Percentiles rank a stretch among this genome's conserved stretches.
These are phyloP conservation scores for Kwoniella shandongensis DNA, from an alignment of 768 basidiomycete species.

Conservation along the genomic window DNA sequence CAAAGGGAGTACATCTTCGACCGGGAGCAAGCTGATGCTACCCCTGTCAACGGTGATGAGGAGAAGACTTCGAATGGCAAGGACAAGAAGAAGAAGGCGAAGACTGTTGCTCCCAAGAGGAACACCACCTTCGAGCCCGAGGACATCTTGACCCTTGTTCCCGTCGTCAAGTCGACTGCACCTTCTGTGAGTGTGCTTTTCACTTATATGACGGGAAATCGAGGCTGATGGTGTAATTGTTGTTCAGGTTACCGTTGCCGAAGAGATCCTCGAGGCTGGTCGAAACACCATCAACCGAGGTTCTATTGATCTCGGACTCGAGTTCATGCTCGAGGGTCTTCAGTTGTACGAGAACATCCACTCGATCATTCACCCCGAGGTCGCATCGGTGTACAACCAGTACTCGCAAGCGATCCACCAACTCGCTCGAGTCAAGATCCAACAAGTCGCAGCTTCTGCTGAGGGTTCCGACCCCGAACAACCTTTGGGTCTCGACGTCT, in stretches of 20 bases:
- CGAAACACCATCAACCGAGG: slow-evolving; percentile 52
- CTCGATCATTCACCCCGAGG: slow-evolving; percentile 56
- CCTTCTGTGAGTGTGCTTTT: slow-evolving; percentile 46
- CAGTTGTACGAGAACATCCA: slow-evolving; percentile 56
- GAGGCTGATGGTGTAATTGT: neutral
- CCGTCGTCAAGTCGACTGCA: slow-evolving; percentile 54
- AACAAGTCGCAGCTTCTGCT: slow-evolving; percentile 36
- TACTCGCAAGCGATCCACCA: slow-evolving; percentile 55
- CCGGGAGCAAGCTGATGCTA: slow-evolving; percentile 9
- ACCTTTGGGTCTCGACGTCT: slow-evolving; percentile 49
- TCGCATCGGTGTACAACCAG: slow-evolving; percentile 55
- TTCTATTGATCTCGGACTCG: slow-evolving; percentile 53
- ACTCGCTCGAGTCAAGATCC: slow-evolving; percentile 51
- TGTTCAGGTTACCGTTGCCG: slow-evolving; percentile 51
- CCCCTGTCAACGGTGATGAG: slow-evolving; percentile 17
- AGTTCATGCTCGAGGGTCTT: slow-evolving; percentile 55
- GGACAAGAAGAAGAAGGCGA: slow-evolving; percentile 42
- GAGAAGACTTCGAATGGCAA: slow-evolving; percentile 22
- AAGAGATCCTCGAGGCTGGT: slow-evolving; percentile 55
- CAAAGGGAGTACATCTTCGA: slow-evolving; percentile 54
- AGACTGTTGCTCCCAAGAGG: slow-evolving; percentile 17
- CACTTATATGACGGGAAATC: neutral
- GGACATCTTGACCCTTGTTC: slow-evolving; percentile 55
- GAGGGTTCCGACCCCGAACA: slow-evolving; percentile 50
- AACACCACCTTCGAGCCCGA: slow-evolving; percentile 52